A percentile compares a stretch with the other conserved stretches of the same genome.
Evolutionary conservation across 306 rosid genomes (phyloP).

Genomic region (Dalbergia cultrata): DNA sequence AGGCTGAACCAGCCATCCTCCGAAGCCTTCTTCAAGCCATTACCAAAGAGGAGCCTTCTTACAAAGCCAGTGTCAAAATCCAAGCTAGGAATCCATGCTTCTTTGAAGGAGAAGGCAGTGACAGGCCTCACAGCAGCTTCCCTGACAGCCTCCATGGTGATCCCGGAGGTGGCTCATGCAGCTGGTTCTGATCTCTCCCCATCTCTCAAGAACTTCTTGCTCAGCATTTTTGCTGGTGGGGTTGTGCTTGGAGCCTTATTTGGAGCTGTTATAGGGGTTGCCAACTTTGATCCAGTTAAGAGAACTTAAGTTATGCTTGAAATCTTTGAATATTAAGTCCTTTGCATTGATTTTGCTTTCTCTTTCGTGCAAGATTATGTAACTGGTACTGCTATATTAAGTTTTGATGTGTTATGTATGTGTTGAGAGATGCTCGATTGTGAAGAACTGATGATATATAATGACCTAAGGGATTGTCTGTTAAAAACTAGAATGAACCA

Average conservation of each 20-base stretch:
- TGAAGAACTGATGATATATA: background rate
- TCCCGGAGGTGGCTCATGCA: slow-evolving; percentile 81
- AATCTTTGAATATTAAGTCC: background rate
- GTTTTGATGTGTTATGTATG: background rate
- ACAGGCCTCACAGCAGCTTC: slow-evolving; percentile 69
- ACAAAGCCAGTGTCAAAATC: slow-evolving; percentile 48
- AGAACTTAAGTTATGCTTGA: slow-evolving; percentile 16
- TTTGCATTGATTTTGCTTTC: slow-evolving; percentile 11
- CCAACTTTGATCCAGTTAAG: slow-evolving; percentile 53
- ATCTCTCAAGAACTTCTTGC: slow-evolving; percentile 79
- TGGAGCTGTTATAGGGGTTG: slow-evolving; percentile 65
- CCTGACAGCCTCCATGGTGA: slow-evolving; percentile 74
- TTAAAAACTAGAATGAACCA: background rate
- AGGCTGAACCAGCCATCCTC: slow-evolving; percentile 47
- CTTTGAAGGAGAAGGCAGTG: slow-evolving; percentile 70
- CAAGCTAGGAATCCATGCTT: slow-evolving; percentile 57
- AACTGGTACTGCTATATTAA: slow-evolving; percentile 14
- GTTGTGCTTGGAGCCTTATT: slow-evolving; percentile 61
- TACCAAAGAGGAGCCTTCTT: slow-evolving; percentile 27
- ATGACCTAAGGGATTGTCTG: background rate
- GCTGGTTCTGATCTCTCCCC: slow-evolving; percentile 68
- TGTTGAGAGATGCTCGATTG: background rate
- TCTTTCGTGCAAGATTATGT: slow-evolving; percentile 27
- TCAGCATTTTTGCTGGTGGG: slow-evolving; percentile 80
- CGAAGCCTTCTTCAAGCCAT: slow-evolving; percentile 43